Base-by-base conservation (phyloP, 2,329 filamentous ascomycete genomes). In the Dothideomycetidae sp. region DNA sequence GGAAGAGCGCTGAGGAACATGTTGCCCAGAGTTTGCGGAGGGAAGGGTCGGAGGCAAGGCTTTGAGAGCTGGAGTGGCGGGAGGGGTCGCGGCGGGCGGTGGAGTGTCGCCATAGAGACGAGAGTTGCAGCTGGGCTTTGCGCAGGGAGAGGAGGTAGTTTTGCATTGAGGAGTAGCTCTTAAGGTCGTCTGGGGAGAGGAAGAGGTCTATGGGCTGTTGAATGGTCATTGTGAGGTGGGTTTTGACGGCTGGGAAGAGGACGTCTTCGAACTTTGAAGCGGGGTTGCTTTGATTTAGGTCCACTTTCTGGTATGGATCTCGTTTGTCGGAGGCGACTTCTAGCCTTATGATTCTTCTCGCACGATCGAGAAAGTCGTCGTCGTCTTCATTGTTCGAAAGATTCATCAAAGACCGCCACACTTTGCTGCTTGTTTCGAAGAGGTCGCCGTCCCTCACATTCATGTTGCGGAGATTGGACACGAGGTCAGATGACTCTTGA, bases 11-110 rank as follows among this genome's bases (percentile, higher is more conserved):
- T 2, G 85, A 81, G 51, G 81, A 85, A 48, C 81, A 79, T 0
- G 83, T 92, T 0, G 85, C 88, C 90, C 90, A 98, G 1, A 88
- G 72, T 44, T 76, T 79, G 11, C 90, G 75, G 68, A 93, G 80
- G 1, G 72, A 69, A 21, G 47, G 71, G 61, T 17, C 84, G 71
- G 9, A 81, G 68, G 16, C 15, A 14, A 12, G 15, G 16, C 10
- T 15, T 16, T 10, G 31, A 18, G n/a, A 13, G 1, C 75, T 73
- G 4, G 78, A 83, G 44, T 81, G 77, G 53, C 84, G 86, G 12
- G 16, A 19, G 12, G 18, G 78, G 46, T 81, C 72, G 38, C 88
- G 73, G 33, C 88, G 73, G 33, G 93, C 70, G 1, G 75, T 73
- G 4, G 78, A 83, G 44, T 81, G 77, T 53, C 84, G 86, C 86